Percentiles rank a stretch among this genome's conserved stretches.
Conservation (phyloP, 2,329 filamentous ascomycete genomes). For the Aureobasidium sp. region DNA sequence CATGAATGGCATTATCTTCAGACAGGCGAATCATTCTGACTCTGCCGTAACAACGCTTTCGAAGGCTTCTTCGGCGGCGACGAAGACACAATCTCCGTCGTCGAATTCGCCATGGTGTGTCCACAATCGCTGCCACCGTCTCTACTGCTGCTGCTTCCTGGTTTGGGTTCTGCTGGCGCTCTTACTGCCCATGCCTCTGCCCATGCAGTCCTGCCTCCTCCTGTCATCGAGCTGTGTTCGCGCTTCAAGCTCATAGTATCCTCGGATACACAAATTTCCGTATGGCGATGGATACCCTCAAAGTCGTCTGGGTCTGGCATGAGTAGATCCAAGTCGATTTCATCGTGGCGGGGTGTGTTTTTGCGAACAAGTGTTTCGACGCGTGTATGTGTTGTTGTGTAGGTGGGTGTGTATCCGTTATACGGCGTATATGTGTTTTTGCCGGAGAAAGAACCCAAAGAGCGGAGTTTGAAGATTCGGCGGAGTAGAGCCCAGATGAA, state of each 20-base stretch:
- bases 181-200: background rate
- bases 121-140: background rate
- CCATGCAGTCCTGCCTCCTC: background rate
- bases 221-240: background rate
- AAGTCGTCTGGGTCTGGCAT: conserved; percentile 8
- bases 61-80: background rate
- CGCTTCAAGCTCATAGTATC: background rate
- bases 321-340: conserved; percentile 2
- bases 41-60: background rate
- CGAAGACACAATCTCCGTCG: background rate
- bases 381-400: background rate
- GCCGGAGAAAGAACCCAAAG: conserved; percentile 9
- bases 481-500: conserved; percentile 44
- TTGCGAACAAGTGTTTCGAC: background rate
- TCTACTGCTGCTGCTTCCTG: background rate
- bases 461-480: conserved; percentile 14
- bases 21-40: background rate
- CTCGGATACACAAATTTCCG: background rate
- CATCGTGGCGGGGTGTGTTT: background rate
- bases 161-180: background rate
- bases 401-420: conserved; percentile 6
- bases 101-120: background rate
- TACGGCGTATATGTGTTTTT: background rate
- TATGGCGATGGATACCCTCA: conserved; percentile 11
- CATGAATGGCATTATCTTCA: background rate